Evolutionary conservation across 2,329 filamentous ascomycete species (phyloP), one percentile per base, ranked within the genome.

Genomic region (Alternaria burnsii): DNA sequence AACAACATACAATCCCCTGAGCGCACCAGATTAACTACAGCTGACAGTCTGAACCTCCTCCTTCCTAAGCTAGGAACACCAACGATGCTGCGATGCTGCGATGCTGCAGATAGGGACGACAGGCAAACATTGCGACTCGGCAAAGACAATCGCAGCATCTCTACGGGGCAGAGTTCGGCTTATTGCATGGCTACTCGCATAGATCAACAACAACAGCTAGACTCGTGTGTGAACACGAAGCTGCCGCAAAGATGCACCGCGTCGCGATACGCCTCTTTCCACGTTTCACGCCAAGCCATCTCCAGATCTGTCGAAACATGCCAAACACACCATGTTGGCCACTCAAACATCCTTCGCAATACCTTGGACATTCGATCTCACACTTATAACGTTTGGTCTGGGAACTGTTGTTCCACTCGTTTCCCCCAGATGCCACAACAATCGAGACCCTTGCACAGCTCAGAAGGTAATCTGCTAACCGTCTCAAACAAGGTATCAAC

Each of bases 251-350:
- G n/a, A 34, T 38, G 36, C 20, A 22, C 36, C 32, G 46, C 32
- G 46, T 50, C 46, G 46, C 46, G 46, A 50, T 12, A n/a, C 34
- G 32, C 32, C 46, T 53, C 40, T 32, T 26, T 3, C 48, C 11
- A 43, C 28, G 46, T 57, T 57, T 52, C 55, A 52, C 47, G 46
- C 38, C 46, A 52, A 43, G 40, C 55, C 36, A 43, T 43, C 16
- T 43, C 30, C 24, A 50, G 20, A 50, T 24, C 32, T 50, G 46
- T 50, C 46, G 30, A 50, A 50, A 50, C 46, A 22, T 36, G 46
- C 46, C 30, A 50, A 50, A 55, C 52, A 55, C 52, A 32, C 12
- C 52, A 48, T 12, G 12, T 34, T 24, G 3, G 30, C 52, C 32
- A 47, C 40, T 9, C 54, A 52, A 51, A 57, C 54, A 52, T 26